Evolutionary conservation across 495 filamentous ascomycete genomes (phyloP).

Genomic region (Choiromyces venosus): DNA sequence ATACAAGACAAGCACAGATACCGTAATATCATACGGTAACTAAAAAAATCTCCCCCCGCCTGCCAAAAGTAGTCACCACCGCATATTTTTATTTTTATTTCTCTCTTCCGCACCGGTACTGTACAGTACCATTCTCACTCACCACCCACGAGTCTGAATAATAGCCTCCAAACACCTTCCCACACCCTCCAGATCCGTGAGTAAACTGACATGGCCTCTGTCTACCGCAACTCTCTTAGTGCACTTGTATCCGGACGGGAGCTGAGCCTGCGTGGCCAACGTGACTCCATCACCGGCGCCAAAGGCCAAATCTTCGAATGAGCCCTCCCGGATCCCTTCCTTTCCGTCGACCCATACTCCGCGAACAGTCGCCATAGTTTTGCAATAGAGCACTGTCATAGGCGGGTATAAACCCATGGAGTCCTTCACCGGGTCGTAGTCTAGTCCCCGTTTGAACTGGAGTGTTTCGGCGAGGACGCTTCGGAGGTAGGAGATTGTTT

Average conservation of each 20-base stretch:
- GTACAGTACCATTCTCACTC: background rate
- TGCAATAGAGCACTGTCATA: slow-evolving; percentile 78
- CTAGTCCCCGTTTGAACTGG: slow-evolving; percentile 67
- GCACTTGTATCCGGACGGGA: slow-evolving; percentile 71
- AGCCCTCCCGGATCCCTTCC: slow-evolving; percentile 67
- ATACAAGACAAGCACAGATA: background rate
- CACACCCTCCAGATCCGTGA: slow-evolving; percentile 79
- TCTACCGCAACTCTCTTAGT: slow-evolving; percentile 69
- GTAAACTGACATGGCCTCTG: slow-evolving; percentile 74
- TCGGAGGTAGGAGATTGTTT: slow-evolving; percentile 64
- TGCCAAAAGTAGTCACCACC: background rate
- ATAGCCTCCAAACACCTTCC: slow-evolving; percentile 68
- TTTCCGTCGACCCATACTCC: slow-evolving; percentile 63
- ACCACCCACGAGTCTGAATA: slow-evolving; percentile 56
- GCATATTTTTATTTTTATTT: background rate
- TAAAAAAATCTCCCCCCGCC: background rate
- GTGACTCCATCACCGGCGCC: slow-evolving; percentile 86
- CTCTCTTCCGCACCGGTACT: background rate
- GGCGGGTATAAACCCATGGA: slow-evolving; percentile 69
- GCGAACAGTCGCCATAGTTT: slow-evolving; percentile 76
- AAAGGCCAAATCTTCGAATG: slow-evolving; percentile 84
- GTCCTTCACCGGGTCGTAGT: slow-evolving; percentile 56
- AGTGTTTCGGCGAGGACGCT: slow-evolving; percentile 68
- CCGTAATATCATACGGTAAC: background rate
- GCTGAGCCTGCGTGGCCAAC: slow-evolving; percentile 76